Evolutionary conservation across 768 basidiomycete species (phyloP), one percentile per base, ranked within the genome.

Genomic region (Russula brevipes): DNA sequence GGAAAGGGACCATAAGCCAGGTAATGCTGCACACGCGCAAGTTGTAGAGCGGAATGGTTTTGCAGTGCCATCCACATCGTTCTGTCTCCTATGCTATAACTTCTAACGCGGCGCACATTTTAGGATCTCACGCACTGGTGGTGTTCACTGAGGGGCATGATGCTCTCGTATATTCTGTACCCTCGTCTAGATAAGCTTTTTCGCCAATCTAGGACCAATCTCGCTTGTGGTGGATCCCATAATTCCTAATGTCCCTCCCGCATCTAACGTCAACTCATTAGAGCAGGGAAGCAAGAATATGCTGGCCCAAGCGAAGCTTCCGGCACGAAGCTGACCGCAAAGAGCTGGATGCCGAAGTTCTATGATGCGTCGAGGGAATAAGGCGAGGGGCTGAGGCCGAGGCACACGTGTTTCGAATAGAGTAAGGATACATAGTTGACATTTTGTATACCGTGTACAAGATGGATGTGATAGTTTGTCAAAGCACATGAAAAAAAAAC

Each of bases 1-100:
- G 1, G 88, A 92, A 19, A 86, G 89, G 84, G 76, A 76, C 19
- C 72, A 69, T 49, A 85, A 83, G 68, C 69, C 72, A 14, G 86
- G 85, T 9, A 72, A 72, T 7, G 80, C 85, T 10, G 74, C 80
- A 33, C 72, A 74, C 45, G 79, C 78, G 7, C 80, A 85, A 53
- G 77, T 88, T 16, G 76, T 92, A 4, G 82, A 83, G 58, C 82
- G 81, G 68, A 78, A 83, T 68, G 84, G 90, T 88, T n/a, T n/a
- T n/a, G n/a, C n/a, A 35, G 14, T 39, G 24, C 17, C 42, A 54
- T 31, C 12, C 33, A 1, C 8, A 35, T 47, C 16, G 46, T 61
- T 63, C 9, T 7, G 6, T 36, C 17, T 57, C 24, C 33, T 31
- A 19, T 3, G 53, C 52, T 16, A 35, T 44, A 11, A 51, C 57